Base-by-base conservation (phyloP, 1,284 basidiomycete genomes). In the Ustilago lituana region DNA sequence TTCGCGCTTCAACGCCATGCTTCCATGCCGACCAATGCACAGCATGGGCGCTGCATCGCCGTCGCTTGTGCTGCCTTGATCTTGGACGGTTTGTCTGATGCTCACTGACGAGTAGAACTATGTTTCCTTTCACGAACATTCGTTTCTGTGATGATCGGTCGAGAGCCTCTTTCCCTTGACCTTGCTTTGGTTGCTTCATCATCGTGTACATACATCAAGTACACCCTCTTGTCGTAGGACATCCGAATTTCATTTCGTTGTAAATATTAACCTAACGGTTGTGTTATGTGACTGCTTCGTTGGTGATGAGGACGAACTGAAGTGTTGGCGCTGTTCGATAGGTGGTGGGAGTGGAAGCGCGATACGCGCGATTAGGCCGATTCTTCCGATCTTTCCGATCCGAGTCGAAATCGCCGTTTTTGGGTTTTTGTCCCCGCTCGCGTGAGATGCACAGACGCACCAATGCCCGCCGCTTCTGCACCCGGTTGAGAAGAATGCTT, bases 281-380 rank as follows among this genome's bases (percentile, higher is more conserved):
- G 36, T n/a, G n/a, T n/a, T n/a, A n/a, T n/a, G n/a, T n/a, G n/a
- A n/a, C n/a, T n/a, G n/a, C n/a, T n/a, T n/a, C n/a, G n/a, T n/a
- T n/a, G n/a, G n/a, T n/a, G n/a, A n/a, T n/a, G n/a, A n/a, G n/a
- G n/a, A n/a, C n/a, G n/a, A n/a, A n/a, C n/a, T n/a, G n/a, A n/a
- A 17, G 9, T 19, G 33, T 50, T 9, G 43, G 60, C 61, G 44
- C 40, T 64, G 61, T 64, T 64, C 27, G 61, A 64, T 53, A 47
- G 61, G 54, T 56, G 31, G 57, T 11, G 44, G 24, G 22, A 24
- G 37, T 33, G 15, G 19, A 26, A 20, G 31, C 50, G 51, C 38
- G 45, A 49, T 47, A 52, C 43, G 58, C 58, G 52, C 43, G 23
- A 19, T 26, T 38, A 12, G n/a, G 60, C 53, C 60, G 49, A 39